phyloP scores from a whole-genome alignment of 176 grass and related monocot species.

The Canna indica region DNA sequence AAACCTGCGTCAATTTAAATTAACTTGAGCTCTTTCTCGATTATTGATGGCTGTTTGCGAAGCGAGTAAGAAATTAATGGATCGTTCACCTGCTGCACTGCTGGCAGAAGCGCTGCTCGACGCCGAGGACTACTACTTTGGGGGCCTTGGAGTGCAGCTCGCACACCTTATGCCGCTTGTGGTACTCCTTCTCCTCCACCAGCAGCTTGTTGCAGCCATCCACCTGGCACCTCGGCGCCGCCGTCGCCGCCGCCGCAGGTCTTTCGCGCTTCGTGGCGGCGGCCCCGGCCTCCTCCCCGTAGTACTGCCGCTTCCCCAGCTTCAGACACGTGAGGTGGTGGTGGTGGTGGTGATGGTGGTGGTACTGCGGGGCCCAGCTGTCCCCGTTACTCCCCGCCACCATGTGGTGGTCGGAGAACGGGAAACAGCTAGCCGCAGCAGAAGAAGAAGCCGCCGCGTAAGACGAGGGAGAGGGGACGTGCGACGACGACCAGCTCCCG shows the following conservation, averaged over 20 bases:
- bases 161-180: constrained; percentile 83
- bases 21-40: neutral
- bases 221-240: constrained; percentile 56
- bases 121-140: constrained; percentile 51
- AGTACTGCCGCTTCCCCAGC: constrained; percentile 52
- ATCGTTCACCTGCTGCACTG: constrained; percentile 70
- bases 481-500: neutral
- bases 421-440: neutral
- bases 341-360: constrained; percentile 23
- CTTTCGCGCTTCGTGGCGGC: neutral
- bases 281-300: neutral
- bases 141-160: constrained; percentile 70
- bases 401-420: neutral
- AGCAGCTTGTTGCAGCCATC: constrained; percentile 47
- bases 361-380: constrained; percentile 7
- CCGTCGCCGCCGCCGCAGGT: neutral
- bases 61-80: neutral
- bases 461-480: neutral
- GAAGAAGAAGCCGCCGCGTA: neutral
- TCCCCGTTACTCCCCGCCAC: neutral
- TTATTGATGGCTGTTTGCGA: too few relatives aligned
- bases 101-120: constrained; percentile 87
- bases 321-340: constrained; percentile 49
- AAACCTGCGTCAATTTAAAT: constrained; percentile 11
- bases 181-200: constrained; percentile 53